A percentile compares a stretch with the other conserved stretches of the same genome.
These are phyloP conservation scores for Penicillium sp. DNA, from an alignment of 2,329 filamentous ascomycete species.

Conservation along the genomic window DNA sequence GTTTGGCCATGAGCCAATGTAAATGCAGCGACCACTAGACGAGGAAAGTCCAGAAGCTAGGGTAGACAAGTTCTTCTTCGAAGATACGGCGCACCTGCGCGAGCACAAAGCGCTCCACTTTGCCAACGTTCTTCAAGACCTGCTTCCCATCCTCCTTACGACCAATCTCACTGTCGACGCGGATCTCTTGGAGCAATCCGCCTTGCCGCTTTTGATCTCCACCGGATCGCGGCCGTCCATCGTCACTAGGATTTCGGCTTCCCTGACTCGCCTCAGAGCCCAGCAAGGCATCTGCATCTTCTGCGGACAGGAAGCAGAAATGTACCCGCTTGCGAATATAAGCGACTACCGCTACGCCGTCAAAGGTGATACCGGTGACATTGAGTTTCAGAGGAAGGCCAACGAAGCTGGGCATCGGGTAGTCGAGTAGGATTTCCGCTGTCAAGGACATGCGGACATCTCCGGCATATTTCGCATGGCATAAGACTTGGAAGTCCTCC, in stretches of 20 bases:
- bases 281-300: conserved; percentile 78
- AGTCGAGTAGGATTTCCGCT: conserved; percentile 92
- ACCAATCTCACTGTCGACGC: conserved; percentile 96
- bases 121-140: conserved; percentile 95
- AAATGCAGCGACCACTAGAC: conserved; percentile 53
- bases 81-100: conserved; percentile 97
- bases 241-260: conserved; percentile 22
- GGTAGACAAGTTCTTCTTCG: conserved; percentile 97
- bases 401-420: conserved; percentile 97
- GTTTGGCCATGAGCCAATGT: neutral
- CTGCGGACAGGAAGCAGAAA: conserved; percentile 90
- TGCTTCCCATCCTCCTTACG: conserved; percentile 88
- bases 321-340: conserved; percentile 86
- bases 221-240: conserved; percentile 33
- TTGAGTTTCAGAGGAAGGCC: conserved; percentile 91
- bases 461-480: conserved; percentile 84
- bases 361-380: conserved; percentile 91
- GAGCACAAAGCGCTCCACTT: conserved; percentile 95
- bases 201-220: conserved; percentile 56
- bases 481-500: conserved; percentile 90
- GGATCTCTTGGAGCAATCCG: conserved; percentile 84
- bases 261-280: conserved; percentile 46
- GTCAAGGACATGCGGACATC: conserved; percentile 86
- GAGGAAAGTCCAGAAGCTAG: conserved; percentile 97
- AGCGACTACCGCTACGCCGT: conserved; percentile 88